A percentile compares a stretch with the other conserved stretches of the same genome.
phyloP scores from a whole-genome alignment of 768 basidiomycete genomes.

The Calocybe cyanea region DNA sequence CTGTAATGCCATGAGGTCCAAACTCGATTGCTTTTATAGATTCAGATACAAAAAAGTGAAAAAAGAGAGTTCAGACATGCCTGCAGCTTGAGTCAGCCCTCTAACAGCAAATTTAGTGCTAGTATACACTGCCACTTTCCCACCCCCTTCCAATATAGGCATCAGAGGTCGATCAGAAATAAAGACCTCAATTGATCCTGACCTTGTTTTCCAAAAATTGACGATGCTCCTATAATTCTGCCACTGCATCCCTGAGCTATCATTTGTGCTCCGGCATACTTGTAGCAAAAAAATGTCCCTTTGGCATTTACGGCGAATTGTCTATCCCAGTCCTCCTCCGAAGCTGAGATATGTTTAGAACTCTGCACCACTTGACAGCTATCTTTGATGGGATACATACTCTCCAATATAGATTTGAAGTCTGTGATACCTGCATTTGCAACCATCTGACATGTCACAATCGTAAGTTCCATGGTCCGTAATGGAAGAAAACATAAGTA shows the following conservation, averaged over 20 bases:
- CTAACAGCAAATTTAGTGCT: constrained; percentile 38
- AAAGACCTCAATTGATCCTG: neutral
- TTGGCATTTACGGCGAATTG: constrained; percentile 48
- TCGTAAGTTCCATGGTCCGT: neutral
- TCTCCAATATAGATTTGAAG: constrained; percentile 16
- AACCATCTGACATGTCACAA: too few species aligned
- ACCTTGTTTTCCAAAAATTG: constrained; percentile 27
- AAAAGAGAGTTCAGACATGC: constrained; percentile 37
- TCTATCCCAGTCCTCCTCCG: constrained; percentile 36
- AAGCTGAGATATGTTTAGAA: constrained; percentile 20
- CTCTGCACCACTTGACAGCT: too few species aligned
- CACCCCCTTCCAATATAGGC: neutral
- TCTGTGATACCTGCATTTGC: constrained; percentile 29
- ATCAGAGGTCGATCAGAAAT: neutral
- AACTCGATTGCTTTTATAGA: too few species aligned
- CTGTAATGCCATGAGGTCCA: constrained; percentile 39
- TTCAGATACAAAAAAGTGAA: constrained; percentile 22
- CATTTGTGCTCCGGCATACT: too few species aligned
- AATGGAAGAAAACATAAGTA: neutral
- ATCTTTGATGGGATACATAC: too few species aligned
- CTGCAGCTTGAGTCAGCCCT: too few species aligned
- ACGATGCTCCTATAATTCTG: constrained; percentile 47
- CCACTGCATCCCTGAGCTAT: constrained; percentile 52
- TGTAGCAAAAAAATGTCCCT: too few species aligned
- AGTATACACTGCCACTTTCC: constrained; percentile 22